A percentile compares a stretch with the other conserved stretches of the same genome.
Evolutionary conservation across 2,329 filamentous ascomycete species (phyloP).

Genomic region (Penicillium polonicum): DNA sequence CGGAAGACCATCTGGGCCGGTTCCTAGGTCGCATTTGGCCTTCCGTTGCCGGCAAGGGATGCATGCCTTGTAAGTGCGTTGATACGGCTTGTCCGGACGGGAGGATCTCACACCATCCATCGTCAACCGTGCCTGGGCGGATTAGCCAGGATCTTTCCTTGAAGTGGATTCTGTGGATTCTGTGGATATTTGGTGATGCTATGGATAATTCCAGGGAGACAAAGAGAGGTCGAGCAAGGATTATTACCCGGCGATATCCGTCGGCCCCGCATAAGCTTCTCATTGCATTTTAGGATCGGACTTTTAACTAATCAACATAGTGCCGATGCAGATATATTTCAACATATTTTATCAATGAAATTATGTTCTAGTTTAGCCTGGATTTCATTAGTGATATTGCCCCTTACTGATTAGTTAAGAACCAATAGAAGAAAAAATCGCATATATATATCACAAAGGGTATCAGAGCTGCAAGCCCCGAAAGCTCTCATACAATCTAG

Average conservation of each 20-base stretch:
- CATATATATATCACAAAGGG: neutral
- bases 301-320: neutral
- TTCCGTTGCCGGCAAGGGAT: conserved; percentile 54
- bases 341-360: too few species aligned
- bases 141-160: conserved; percentile 16
- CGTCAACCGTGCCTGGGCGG: conserved; percentile 18
- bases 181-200: conserved; percentile 17
- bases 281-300: neutral
- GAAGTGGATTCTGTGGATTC: conserved; percentile 4
- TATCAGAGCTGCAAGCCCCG: neutral
- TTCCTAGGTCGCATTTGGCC: conserved; percentile 52
- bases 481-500: too few species aligned
- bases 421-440: neutral
- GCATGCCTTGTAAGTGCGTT: conserved; percentile 57
- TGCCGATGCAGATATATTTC: neutral
- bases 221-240: neutral
- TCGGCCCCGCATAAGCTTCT: neutral
- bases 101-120: conserved; percentile 27
- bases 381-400: too few species aligned
- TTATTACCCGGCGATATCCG: conserved; percentile 11
- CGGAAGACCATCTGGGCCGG: conserved; percentile 40
- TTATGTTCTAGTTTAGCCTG: neutral
- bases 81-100: conserved; percentile 42
- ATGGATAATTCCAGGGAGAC: conserved; percentile 12
- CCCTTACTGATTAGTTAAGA: neutral